Evolutionary conservation across 2,329 filamentous ascomycete genomes (phyloP), one percentile per base, ranked within the genome.

Genomic region (Fusarium heterosporum): DNA sequence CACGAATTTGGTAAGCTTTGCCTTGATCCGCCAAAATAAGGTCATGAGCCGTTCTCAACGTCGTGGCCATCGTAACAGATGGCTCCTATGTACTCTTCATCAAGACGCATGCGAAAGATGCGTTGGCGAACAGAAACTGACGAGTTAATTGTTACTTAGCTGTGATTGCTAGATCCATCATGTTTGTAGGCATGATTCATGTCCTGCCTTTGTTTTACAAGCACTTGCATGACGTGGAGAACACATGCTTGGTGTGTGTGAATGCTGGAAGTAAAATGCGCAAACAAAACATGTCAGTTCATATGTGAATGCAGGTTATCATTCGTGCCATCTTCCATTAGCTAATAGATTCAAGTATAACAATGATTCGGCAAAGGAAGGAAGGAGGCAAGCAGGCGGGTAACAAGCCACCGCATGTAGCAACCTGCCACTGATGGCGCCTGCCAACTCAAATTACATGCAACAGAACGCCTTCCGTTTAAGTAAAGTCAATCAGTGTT

Each of bases 401-500:
- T 22, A 58, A n/a, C 32, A 40, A 61, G 61, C 50, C 54, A 62
- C 60, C 26, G 61, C 47, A 53, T 34, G 22, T 36, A 32, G 22
- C 46, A 52, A 40, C 40, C 48, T 48, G 65, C 61, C 61, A 68
- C 61, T 68, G 65, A 51, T 57, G 43, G 65, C 51, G 69, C 49
- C 65, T 68, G 65, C 61, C 51, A 57, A 58, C 60, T 53, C 26
- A 51, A 29, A 66, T 57, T 47, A 36, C 50, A 54, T 40, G 43
- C 52, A 46, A 51, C 49, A 22, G 46, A 48, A 17, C n/a, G 29
- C 60, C 49, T 55, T 46, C 50, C 22, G 25, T 45, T 36, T 42
- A 22, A 43, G 34, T 28, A 30, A 52, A 46, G 30, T 30, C 29
- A 32, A 38, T 34, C 16, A 45, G 9, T 50, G n/a, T 30, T 42